Evolutionary conservation across 163 green algal genomes (phyloP), one percentile per base, ranked within the genome.

Genomic region (Smithsoniella earleae): DNA sequence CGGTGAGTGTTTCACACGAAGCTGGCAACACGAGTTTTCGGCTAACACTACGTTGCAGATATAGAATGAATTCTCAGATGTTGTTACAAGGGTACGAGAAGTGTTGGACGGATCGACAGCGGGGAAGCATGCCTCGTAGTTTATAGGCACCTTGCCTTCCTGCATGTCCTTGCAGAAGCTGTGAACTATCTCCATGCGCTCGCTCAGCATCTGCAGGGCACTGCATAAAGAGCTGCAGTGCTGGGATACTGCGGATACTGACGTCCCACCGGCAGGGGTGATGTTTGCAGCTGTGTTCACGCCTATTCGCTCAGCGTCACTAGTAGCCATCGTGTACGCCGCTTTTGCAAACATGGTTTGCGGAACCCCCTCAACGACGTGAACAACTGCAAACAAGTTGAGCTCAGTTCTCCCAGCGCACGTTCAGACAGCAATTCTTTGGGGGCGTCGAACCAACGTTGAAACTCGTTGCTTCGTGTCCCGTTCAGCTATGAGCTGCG

Each of bases 281-380:
- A 30, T 34, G 58, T 34, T 69, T 6, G 58, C 58, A 10, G 58
- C 58, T 43, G 58, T 31, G 34, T 69, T 69, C 0, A 69, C 58
- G 22, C 27, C 58, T n/a, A 69, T 69, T 4, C 58, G n/a, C 34
- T 69, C 58, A 10, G 58, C 58, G 16, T 69, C 58, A 38, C 58
- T 69, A 16, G 58, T 69, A 22, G 58, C 58, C 58, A 69, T 69
- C 5, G 4, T 34, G 58, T n/a, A 69, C 25, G 58, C n/a, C 16
- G 34, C 58, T 31, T 40, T 69, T 18, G 58, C 25, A 36, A 69
- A 69, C n/a, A 34, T 18, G 6, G 58, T 34, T 34, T 40, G 58
- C 25, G 58, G 58, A 8, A 69, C n/a, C 25, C 58, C 58, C 16
- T 69, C 58, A 18, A 69, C 43, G 58, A 69, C 25, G 22, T 69